Evolutionary conservation across 2,329 filamentous ascomycete species (phyloP).

Genomic region (Zelopaecilomyces penicillatus): DNA sequence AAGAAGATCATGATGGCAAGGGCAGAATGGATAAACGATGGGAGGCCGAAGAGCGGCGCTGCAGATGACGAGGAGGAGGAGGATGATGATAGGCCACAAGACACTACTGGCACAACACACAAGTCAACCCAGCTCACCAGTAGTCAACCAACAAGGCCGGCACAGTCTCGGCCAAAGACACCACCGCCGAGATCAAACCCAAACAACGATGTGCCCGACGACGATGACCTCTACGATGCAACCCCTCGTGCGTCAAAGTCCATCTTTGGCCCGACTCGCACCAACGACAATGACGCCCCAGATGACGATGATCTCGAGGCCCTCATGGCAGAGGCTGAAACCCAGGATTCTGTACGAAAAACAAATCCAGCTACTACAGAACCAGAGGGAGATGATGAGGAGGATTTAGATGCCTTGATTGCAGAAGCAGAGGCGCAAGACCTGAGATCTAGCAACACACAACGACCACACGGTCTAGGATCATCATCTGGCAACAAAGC

Average conservation of each 20-base stretch:
- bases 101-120: neutral
- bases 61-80: slow-evolving; percentile 25
- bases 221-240: slow-evolving; percentile 47
- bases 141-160: neutral
- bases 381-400: slow-evolving; percentile 27
- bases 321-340: slow-evolving; percentile 42
- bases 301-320: slow-evolving; percentile 47
- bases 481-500: neutral
- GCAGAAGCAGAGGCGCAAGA: slow-evolving; percentile 34
- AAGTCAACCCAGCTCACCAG: neutral
- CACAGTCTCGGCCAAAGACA: slow-evolving; percentile 15
- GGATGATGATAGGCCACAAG: neutral
- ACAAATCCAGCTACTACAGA: neutral
- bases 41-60: slow-evolving; percentile 42
- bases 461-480: too few species aligned
- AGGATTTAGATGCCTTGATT: slow-evolving; percentile 45
- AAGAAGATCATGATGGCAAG: slow-evolving; percentile 67
- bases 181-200: slow-evolving; percentile 20
- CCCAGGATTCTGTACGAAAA: slow-evolving; percentile 11
- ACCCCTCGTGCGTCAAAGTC: slow-evolving; percentile 32
- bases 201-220: slow-evolving; percentile 23
- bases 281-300: slow-evolving; percentile 16
- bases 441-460: slow-evolving; percentile 1
- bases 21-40: slow-evolving; percentile 76
- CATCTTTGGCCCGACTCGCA: slow-evolving; percentile 12